phyloP scores from a whole-genome alignment of 805 yeast species.

The Candida silvatica region DNA sequence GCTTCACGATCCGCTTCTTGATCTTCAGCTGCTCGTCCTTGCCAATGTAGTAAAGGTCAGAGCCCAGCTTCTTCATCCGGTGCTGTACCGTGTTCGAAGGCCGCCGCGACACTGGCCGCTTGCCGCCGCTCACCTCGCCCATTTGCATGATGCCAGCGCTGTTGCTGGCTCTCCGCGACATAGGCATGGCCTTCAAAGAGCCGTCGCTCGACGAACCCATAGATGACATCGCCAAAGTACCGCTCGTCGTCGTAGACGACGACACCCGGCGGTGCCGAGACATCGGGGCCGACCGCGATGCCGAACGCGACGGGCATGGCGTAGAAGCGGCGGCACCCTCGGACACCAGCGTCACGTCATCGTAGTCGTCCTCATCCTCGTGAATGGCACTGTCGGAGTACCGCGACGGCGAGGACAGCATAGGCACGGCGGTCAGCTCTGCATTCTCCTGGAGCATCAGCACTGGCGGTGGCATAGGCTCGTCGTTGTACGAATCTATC shows the following conservation, averaged over 20 bases:
- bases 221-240: neutral
- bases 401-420: too few species aligned
- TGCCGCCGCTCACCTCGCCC: too few species aligned
- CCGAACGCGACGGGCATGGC: neutral
- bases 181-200: neutral
- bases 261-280: neutral
- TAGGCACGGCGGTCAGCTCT: neutral
- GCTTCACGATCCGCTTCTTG: constrained; percentile 17
- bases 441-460: neutral
- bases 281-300: neutral
- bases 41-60: constrained; percentile 16
- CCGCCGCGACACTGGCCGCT: neutral
- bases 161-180: neutral
- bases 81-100: too few species aligned
- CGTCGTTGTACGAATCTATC: too few species aligned
- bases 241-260: neutral
- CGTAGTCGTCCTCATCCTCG: neutral
- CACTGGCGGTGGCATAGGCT: neutral
- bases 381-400: neutral
- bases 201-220: neutral
- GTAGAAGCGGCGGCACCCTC: neutral
- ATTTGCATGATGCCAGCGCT: neutral
- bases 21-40: constrained; percentile 17
- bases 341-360: constrained; percentile 1
- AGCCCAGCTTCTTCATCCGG: neutral